phyloP scores from a whole-genome alignment of 2,329 filamentous ascomycete species.

The Incumbomyces lentus region DNA sequence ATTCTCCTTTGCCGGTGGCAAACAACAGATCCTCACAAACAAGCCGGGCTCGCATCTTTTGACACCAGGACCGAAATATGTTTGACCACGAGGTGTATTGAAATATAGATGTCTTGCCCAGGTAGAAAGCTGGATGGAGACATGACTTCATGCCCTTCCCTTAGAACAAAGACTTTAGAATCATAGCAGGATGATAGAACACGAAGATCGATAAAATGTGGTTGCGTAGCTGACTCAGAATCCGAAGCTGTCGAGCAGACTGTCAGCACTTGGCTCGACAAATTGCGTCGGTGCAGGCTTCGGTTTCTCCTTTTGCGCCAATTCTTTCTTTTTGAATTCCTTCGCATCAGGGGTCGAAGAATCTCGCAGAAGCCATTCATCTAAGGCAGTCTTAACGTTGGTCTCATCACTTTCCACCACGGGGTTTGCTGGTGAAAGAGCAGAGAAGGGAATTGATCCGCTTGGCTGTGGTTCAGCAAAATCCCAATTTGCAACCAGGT shows the following conservation, averaged over 20 bases:
- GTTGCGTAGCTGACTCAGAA: slow-evolving; percentile 45
- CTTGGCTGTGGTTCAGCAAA: slow-evolving; percentile 23
- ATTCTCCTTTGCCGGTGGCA: no score
- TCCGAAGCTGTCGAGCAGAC: slow-evolving; percentile 84
- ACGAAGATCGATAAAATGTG: no score
- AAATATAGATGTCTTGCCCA: no score
- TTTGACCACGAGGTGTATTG: no score
- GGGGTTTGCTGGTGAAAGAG: slow-evolving; percentile 38
- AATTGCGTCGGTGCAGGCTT: slow-evolving; percentile 61
- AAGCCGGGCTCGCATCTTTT: no score
- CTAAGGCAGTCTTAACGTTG: slow-evolving; percentile 24
- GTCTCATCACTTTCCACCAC: slow-evolving; percentile 60
- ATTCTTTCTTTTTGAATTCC: slow-evolving; percentile 31
- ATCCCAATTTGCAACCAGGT: slow-evolving; percentile 54
- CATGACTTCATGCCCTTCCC: no score
- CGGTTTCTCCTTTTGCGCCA: slow-evolving; percentile 29
- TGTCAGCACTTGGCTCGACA: slow-evolving; percentile 82
- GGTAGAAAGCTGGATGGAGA: no score
- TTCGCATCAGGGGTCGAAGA: slow-evolving; percentile 6
- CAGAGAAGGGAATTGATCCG: background rate
- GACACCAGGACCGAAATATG: no score
- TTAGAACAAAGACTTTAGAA: no score
- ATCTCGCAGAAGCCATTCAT: background rate
- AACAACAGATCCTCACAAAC: no score
- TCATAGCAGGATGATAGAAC: no score